Evolutionary conservation across 129 eudicot species (phyloP).

Genomic region (Flaveria ramosissima): DNA sequence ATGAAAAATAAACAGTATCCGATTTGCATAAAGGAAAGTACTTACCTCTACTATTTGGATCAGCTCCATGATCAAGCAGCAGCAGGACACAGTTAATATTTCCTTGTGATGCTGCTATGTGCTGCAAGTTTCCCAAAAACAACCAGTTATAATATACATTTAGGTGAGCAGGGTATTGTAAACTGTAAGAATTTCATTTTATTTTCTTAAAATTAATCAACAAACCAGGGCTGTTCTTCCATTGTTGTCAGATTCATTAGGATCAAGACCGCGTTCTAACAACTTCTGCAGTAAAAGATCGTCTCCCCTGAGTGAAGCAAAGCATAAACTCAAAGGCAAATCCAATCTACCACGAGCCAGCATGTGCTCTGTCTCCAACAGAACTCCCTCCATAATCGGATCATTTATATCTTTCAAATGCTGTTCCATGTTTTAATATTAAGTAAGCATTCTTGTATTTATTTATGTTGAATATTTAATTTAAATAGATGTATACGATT

Average conservation of each 20-base stretch:
- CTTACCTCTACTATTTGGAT: slow-evolving; percentile 84
- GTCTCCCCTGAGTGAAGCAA: slow-evolving; percentile 84
- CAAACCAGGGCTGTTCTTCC: slow-evolving; percentile 89
- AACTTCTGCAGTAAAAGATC: slow-evolving; percentile 68
- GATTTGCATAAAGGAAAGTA: slow-evolving; percentile 8
- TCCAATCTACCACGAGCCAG: slow-evolving; percentile 89
- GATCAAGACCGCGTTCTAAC: slow-evolving; percentile 83
- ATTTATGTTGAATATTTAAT: neutral
- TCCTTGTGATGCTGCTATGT: slow-evolving; percentile 92
- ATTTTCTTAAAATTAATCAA: neutral
- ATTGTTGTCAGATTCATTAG: slow-evolving; percentile 91
- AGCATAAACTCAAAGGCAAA: slow-evolving; percentile 82
- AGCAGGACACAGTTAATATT: slow-evolving; percentile 76
- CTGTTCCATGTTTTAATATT: slow-evolving; percentile 38
- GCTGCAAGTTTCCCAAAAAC: slow-evolving; percentile 47
- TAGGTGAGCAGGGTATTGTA: neutral
- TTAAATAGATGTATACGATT: slow-evolving; percentile 24
- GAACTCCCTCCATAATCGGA: slow-evolving; percentile 79
- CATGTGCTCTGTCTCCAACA: slow-evolving; percentile 87
- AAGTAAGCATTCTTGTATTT: neutral
- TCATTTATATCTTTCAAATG: slow-evolving; percentile 73
- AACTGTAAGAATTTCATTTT: neutral
- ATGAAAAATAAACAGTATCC: neutral
- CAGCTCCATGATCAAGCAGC: slow-evolving; percentile 85
- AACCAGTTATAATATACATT: neutral